Evolutionary conservation across 140 eudicot species (phyloP).

Genomic region (Senecio squalidus): DNA sequence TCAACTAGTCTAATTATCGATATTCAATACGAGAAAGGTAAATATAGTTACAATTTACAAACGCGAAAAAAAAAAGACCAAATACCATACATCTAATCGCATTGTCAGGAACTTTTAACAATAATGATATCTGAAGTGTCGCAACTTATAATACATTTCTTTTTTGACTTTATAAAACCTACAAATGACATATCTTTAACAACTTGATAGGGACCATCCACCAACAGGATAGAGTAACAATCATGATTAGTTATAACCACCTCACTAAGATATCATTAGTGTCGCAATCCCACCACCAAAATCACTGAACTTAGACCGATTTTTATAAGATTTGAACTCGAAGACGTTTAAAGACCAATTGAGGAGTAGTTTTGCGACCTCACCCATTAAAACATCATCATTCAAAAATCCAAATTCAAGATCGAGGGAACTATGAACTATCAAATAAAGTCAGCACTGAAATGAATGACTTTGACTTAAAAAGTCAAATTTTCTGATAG

Average conservation of each 20-base stretch:
- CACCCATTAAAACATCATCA: not conserved
- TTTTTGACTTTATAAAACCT: not conserved
- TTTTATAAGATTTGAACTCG: not conserved
- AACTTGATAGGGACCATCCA: not conserved
- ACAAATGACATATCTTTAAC: conserved; percentile 1
- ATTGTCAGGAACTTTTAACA: too few species aligned
- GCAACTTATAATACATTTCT: not conserved
- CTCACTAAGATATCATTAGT: conserved; percentile 2
- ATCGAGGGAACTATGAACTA: not conserved
- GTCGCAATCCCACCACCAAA: conserved; percentile 17
- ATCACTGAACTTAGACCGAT: not conserved
- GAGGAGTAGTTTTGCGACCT: conserved; percentile 15
- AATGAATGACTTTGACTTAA: not conserved
- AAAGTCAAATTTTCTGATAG: not conserved
- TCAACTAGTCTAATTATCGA: too few species aligned
- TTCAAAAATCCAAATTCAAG: conserved; percentile 13
- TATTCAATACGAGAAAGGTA: too few species aligned
- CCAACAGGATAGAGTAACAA: conserved; percentile 5
- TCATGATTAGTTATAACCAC: conserved; percentile 15
- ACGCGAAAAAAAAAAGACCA: too few species aligned
- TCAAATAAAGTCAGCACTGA: conserved; percentile 7
- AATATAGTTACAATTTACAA: too few species aligned
- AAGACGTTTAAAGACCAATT: not conserved
- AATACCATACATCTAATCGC: too few species aligned
- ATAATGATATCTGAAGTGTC: too few species aligned